These are phyloP conservation scores for Pichiaceae sp. DNA, from an alignment of 1,139 yeast species.

Conservation along the genomic window DNA sequence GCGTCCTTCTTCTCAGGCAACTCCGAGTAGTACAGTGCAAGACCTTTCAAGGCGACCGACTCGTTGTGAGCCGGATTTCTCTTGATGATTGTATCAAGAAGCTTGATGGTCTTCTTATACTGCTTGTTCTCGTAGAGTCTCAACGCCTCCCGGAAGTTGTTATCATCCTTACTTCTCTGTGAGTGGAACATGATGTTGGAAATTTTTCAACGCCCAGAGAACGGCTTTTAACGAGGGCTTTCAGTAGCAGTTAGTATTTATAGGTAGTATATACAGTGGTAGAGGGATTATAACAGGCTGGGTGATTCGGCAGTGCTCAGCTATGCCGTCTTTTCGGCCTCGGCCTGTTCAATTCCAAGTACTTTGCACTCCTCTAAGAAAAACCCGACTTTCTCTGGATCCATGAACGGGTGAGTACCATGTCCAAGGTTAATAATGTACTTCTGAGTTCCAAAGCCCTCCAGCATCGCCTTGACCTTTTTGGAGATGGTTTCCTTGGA, in stretches of 20 bases:
- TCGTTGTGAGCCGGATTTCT: slow-evolving; percentile 73
- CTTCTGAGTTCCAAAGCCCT: slow-evolving; percentile 79
- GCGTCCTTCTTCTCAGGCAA: slow-evolving; percentile 59
- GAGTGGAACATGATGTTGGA: neutral
- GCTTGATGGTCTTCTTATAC: slow-evolving; percentile 76
- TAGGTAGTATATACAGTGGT: too few species aligned
- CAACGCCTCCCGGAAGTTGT: slow-evolving; percentile 72
- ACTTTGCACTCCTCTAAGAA: slow-evolving; percentile 55
- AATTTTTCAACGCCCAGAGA: too few species aligned
- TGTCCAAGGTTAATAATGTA: slow-evolving; percentile 95
- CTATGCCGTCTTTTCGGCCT: too few species aligned
- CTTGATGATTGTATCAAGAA: slow-evolving; percentile 69
- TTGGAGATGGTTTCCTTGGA: slow-evolving; percentile 68
- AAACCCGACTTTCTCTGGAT: slow-evolving; percentile 77
- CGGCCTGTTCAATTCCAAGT: too few species aligned
- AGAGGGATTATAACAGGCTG: too few species aligned
- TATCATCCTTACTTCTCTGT: slow-evolving; percentile 45
- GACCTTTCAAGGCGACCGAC: slow-evolving; percentile 78
- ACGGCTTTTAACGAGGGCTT: too few species aligned
- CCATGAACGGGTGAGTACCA: slow-evolving; percentile 96
- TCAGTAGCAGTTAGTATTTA: too few species aligned
- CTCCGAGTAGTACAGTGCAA: slow-evolving; percentile 38
- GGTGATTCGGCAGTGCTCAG: too few species aligned
- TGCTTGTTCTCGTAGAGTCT: slow-evolving; percentile 77
- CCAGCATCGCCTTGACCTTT: slow-evolving; percentile 81